These are phyloP conservation scores for Ricinus communis DNA, from an alignment of 345 rosid species.

Conservation along the genomic window DNA sequence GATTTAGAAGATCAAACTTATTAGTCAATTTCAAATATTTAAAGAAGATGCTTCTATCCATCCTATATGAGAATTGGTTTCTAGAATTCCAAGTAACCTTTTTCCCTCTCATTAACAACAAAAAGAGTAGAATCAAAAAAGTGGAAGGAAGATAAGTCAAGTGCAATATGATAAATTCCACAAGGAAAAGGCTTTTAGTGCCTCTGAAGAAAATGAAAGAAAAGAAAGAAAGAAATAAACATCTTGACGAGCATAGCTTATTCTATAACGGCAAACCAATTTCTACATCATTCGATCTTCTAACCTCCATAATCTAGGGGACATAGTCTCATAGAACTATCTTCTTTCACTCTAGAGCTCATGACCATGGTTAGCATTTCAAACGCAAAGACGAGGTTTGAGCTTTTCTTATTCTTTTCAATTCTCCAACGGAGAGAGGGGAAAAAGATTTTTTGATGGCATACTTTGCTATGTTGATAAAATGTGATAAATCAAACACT, in stretches of 20 bases:
- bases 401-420: not conserved
- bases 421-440: not conserved
- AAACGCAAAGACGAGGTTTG: not conserved
- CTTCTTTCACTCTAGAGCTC: not conserved
- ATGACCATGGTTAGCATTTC: not conserved
- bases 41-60: not conserved
- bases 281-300: not conserved
- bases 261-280: too few species aligned
- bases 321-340: not conserved
- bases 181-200: not conserved
- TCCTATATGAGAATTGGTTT: too few species aligned
- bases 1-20: not conserved
- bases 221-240: too few species aligned
- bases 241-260: too few species aligned
- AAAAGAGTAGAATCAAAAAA: not conserved
- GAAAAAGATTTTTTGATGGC: not conserved
- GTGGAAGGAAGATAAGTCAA: too few species aligned
- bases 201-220: not conserved
- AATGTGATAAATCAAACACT: conserved; percentile 28
- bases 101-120: not conserved
- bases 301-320: not conserved
- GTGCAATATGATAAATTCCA: not conserved
- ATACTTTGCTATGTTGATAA: conserved; percentile 3
- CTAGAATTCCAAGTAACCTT: not conserved
- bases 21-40: not conserved